Percentiles rank a stretch among this genome's conserved stretches.
These are phyloP conservation scores for Cercospora beticola DNA, from an alignment of 2,329 filamentous ascomycete species.

Conservation along the genomic window DNA sequence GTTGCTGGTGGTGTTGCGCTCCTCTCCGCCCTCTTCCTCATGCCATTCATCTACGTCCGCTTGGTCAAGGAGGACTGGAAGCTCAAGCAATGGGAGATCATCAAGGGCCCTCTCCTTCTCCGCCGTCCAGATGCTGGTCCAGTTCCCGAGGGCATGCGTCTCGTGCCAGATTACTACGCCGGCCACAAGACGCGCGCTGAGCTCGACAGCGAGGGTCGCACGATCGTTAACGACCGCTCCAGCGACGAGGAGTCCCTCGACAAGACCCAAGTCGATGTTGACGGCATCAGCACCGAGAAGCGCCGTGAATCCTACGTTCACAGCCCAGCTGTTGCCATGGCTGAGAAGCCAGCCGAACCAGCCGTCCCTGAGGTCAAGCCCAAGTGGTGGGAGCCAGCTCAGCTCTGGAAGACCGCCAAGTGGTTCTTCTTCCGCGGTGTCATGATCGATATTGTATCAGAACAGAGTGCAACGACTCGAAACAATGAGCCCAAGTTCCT, in stretches of 20 bases:
- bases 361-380: neutral
- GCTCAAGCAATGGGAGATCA: conserved; percentile 56
- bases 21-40: conserved; percentile 54
- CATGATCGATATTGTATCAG: conserved; percentile 30
- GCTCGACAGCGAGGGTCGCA: conserved; percentile 41
- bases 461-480: conserved; percentile 37
- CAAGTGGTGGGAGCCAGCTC: conserved; percentile 39
- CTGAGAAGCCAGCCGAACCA: conserved; percentile 2
- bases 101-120: conserved; percentile 46
- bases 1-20: conserved; percentile 53
- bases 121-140: conserved; percentile 11
- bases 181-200: conserved; percentile 51
- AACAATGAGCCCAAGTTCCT: conserved; percentile 43
- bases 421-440: conserved; percentile 29
- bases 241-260: conserved; percentile 20
- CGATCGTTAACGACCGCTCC: conserved; percentile 17
- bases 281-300: conserved; percentile 17
- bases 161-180: conserved; percentile 27
- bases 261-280: conserved; percentile 6
- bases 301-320: conserved; percentile 2
- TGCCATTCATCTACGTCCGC: conserved; percentile 60
- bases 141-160: conserved; percentile 16
- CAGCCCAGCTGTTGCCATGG: conserved; percentile 11
- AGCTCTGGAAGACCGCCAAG: conserved; percentile 23
- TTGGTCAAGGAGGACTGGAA: conserved; percentile 63